Evolutionary conservation across 306 rosid species (phyloP).

Genomic region (Dalbergia cochinchinensis): DNA sequence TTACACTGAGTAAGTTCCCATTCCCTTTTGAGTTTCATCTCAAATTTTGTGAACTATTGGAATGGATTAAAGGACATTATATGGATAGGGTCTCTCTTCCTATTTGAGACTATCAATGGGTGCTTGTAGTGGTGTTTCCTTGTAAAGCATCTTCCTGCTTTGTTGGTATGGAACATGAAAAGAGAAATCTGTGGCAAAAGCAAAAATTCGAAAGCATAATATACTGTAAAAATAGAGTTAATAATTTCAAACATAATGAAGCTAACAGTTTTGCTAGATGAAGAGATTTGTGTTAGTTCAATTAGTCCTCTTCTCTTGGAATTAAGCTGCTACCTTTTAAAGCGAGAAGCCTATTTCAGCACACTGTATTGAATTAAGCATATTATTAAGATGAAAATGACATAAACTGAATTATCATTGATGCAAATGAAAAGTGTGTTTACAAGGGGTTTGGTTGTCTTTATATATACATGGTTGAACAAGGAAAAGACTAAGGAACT

Average conservation of each 20-base stretch:
- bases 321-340: background rate
- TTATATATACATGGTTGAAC: too few relatives aligned
- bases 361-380: background rate
- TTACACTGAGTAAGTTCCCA: conserved; percentile 81
- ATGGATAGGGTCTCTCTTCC: background rate
- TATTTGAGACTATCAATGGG: background rate
- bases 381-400: too few relatives aligned
- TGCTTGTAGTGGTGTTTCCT: conserved; percentile 7
- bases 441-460: too few relatives aligned
- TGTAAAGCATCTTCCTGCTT: background rate
- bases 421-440: too few relatives aligned
- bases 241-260: conserved; percentile 1
- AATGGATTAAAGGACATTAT: conserved; percentile 17
- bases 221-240: background rate
- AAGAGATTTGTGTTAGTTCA: conserved; percentile 22
- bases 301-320: background rate
- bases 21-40: conserved; percentile 27
- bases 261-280: conserved; percentile 9
- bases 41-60: background rate
- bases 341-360: conserved; percentile 28
- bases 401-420: too few relatives aligned
- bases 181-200: background rate
- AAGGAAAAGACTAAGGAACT: too few relatives aligned
- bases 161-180: background rate
- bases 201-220: background rate